Conservation (phyloP, 2,329 filamentous ascomycete species). For the Botrytis squamosa region DNA sequence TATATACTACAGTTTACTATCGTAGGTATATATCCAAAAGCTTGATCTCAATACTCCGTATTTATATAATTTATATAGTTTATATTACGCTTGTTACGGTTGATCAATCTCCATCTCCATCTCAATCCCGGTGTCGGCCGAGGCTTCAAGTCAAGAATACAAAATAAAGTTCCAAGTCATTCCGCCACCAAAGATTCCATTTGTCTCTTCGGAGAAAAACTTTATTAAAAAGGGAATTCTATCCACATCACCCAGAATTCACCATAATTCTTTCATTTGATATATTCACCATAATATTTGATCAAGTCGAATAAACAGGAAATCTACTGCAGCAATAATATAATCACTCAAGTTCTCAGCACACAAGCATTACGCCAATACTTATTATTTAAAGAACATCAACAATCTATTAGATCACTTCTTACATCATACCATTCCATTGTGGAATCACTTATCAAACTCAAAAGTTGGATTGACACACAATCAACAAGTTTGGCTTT, state of each 20-base stretch:
- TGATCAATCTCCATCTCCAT: neutral
- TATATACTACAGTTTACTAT: too few species aligned
- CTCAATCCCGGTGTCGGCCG: conserved; percentile 6
- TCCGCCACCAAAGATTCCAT: neutral
- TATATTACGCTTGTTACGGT: neutral
- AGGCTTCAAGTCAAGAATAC: neutral
- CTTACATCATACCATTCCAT: conserved; percentile 6
- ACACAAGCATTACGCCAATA: neutral
- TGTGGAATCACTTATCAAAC: neutral
- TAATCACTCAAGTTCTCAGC: neutral
- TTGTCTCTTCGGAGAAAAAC: neutral
- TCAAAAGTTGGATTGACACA: neutral
- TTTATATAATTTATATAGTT: neutral
- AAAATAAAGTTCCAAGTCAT: neutral
- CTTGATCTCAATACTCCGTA: neutral
- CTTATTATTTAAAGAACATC: too few species aligned
- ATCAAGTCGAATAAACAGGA: neutral
- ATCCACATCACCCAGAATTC: neutral
- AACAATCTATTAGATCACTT: neutral
- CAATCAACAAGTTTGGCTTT: neutral
- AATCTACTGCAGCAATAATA: neutral
- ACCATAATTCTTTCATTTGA: neutral
- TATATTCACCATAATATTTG: neutral
- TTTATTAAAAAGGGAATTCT: neutral
- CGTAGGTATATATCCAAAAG: neutral